Evolutionary conservation across 805 yeast genomes (phyloP).

Genomic region (Jamesozyma rosinii): DNA sequence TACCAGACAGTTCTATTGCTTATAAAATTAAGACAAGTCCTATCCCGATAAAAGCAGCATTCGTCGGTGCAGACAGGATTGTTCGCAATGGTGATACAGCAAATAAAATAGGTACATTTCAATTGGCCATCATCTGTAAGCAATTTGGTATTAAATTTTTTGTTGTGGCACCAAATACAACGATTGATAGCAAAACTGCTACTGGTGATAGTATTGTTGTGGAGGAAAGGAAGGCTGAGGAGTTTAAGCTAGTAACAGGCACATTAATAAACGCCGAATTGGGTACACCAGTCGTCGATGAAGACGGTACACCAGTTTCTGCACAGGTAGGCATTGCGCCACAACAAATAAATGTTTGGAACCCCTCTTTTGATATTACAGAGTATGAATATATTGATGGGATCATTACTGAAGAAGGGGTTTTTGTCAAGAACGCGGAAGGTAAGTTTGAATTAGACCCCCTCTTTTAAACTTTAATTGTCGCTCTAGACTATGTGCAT

Average conservation of each 20-base stretch:
- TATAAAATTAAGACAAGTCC: constrained; percentile 43
- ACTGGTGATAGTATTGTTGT: constrained; percentile 71
- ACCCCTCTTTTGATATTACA: constrained; percentile 92
- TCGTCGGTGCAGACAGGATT: constrained; percentile 93
- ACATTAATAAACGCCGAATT: constrained; percentile 35
- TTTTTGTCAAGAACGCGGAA: constrained; percentile 38
- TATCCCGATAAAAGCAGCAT: constrained; percentile 75
- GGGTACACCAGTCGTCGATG: constrained; percentile 20
- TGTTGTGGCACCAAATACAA: constrained; percentile 92
- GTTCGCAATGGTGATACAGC: constrained; percentile 93
- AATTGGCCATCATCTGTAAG: constrained; percentile 64
- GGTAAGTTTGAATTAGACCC: constrained; percentile 43
- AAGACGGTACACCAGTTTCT: constrained; percentile 27
- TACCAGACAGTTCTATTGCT: constrained; percentile 88
- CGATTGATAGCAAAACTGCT: constrained; percentile 61
- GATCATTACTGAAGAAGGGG: constrained; percentile 76
- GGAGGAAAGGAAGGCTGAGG: constrained; percentile 78
- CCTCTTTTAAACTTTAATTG: constrained; percentile 12
- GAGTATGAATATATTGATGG: constrained; percentile 77
- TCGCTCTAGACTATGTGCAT: too few relatives aligned
- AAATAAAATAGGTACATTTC: constrained; percentile 92
- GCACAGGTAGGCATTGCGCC: constrained; percentile 74
- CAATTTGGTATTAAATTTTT: constrained; percentile 66
- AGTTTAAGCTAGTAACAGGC: constrained; percentile 71
- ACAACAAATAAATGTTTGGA: constrained; percentile 80